Evolutionary conservation across 441 rosid genomes (phyloP).

Genomic region (Jatropha podagrica): DNA sequence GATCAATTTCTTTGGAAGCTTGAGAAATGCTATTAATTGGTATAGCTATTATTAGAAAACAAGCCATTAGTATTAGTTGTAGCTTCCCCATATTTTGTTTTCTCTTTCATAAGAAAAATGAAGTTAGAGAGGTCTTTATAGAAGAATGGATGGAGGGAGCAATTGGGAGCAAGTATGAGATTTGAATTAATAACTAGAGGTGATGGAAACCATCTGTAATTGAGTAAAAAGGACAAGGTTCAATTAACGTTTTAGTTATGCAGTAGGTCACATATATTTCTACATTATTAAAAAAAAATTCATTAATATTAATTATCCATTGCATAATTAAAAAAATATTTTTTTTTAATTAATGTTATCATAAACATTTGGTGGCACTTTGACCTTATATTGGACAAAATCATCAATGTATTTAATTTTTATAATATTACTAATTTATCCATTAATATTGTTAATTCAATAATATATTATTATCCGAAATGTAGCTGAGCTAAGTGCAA

Average conservation of each 20-base stretch:
- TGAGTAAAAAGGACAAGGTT: too few species aligned
- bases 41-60: not conserved
- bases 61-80: not conserved
- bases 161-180: constrained; percentile 5
- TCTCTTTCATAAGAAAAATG: not conserved
- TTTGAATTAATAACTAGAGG: not conserved
- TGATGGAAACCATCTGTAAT: too few species aligned
- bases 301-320: not conserved
- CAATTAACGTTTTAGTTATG: not conserved
- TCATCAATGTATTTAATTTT: too few species aligned
- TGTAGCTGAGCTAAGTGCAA: too few species aligned
- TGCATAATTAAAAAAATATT: too few species aligned
- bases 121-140: not conserved
- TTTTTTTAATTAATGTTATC: too few species aligned
- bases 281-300: not conserved
- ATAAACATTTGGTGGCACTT: too few species aligned
- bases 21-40: not conserved
- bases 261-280: not conserved
- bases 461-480: too few species aligned
- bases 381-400: too few species aligned
- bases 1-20: constrained; percentile 12
- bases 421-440: too few species aligned
- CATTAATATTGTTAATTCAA: too few species aligned
- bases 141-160: not conserved
- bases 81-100: constrained; percentile 1